Base-by-base conservation (phyloP, 345 rosid species). In the Angophora floribunda region DNA sequence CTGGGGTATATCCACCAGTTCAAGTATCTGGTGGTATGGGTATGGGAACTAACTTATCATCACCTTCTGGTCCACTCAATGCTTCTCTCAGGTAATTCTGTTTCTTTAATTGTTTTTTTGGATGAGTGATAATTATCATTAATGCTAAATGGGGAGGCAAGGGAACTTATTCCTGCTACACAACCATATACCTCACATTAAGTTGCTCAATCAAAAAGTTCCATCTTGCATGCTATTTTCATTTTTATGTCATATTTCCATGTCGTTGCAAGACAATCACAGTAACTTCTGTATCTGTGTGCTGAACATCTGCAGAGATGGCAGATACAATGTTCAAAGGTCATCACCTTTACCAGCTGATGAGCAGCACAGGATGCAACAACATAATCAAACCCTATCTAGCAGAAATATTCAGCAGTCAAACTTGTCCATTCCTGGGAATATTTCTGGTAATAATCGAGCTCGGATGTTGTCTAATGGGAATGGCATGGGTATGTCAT, bases 311-410 rank as follows among this genome's bases (percentile, higher is more conserved):
- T 88, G 86, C 91, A 95, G 98, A 97, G 97, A 96, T 91, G 92
- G 96, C 89, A 95, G 97, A 91, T 95, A 89, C 90, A 92, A 86
- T 93, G 95, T 93, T 93, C 95, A 95, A 82, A 93, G 95, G 91
- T 89, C 96, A 86, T 92, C 89, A 52, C 51, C 98, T 92, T 93
- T 94, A 87, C 96, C 95, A 52, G 94, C 88, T 90, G 98, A 96
- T 86, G 99, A 98, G 92, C 99, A 95, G 88, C 99, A 95, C 86
- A 92, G 96, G 89, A 90, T 93, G 92, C 99, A 93, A 87, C 98
- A 93, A 75, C 90, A 89, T 89, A 94, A 93, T 92, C 99, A 96
- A 91, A 92, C 94, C 94, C 51, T 94, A 86, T 89, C 99, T 7
- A 90, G 92, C 89, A 94, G 99, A 94, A 93, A 94, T 87, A 88